These are phyloP conservation scores for Metschnikowia proteae DNA, from an alignment of 805 yeast species.

Conservation along the genomic window DNA sequence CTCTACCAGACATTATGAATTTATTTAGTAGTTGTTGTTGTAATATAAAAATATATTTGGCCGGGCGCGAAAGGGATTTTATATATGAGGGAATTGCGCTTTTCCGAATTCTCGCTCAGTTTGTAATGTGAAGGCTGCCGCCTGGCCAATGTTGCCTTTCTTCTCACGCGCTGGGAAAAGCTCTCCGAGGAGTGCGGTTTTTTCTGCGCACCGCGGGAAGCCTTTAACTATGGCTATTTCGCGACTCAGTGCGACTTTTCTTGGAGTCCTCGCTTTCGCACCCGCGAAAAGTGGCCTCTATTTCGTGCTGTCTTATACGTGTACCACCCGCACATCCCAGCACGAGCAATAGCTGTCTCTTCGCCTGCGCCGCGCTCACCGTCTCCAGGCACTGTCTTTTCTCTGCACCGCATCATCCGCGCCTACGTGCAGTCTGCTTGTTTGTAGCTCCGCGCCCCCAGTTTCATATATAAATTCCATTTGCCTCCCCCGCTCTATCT, in stretches of 20 bases:
- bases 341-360: conserved; percentile 8
- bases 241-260: conserved; percentile 4
- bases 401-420: background rate
- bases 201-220: conserved; percentile 12
- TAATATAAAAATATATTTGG: background rate
- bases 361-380: background rate
- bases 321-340: conserved; percentile 8
- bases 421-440: background rate
- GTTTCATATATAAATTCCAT: conserved; percentile 9
- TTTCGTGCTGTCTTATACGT: conserved; percentile 14
- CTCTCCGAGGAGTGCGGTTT: conserved; percentile 4
- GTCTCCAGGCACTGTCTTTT: background rate
- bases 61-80: conserved; percentile 16
- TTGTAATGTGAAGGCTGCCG: background rate
- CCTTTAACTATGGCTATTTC: conserved; percentile 15
- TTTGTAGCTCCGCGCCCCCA: background rate
- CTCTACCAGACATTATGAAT: conserved; percentile 90
- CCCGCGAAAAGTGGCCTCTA: conserved; percentile 8
- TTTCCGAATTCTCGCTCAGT: background rate
- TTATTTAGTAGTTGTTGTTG: conserved; percentile 18
- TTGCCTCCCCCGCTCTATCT: background rate
- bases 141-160: conserved; percentile 11
- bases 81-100: conserved; percentile 9
- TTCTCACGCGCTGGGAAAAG: conserved; percentile 7
- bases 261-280: conserved; percentile 4